phyloP scores from a whole-genome alignment of 116 monocot species.

The Zostera marina region DNA sequence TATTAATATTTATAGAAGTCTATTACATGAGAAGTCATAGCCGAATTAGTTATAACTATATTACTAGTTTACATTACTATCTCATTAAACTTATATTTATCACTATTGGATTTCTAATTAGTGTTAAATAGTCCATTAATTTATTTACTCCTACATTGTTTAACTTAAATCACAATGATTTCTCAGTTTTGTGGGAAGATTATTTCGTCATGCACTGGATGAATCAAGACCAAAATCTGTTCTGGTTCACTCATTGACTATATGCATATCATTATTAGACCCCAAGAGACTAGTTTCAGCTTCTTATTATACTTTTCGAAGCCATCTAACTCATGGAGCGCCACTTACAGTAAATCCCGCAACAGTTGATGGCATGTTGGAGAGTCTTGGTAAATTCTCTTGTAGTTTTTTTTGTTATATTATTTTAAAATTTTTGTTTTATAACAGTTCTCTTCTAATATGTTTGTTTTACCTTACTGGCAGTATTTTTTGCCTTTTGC shows the following conservation, averaged over 20 bases:
- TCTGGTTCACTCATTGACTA: conserved; percentile 75
- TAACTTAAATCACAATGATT: neutral
- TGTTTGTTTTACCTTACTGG: neutral
- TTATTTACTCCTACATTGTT: conserved; percentile 1
- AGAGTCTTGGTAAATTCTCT: conserved; percentile 39
- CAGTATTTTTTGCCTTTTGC: neutral
- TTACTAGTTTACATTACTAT: too few relatives aligned
- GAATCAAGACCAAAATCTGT: conserved; percentile 89
- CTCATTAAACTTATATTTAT: too few relatives aligned
- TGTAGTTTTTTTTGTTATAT: too few relatives aligned
- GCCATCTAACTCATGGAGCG: conserved; percentile 65
- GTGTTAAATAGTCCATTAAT: too few relatives aligned
- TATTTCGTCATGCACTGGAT: conserved; percentile 78
- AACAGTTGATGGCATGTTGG: conserved; percentile 78
- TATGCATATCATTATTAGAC: conserved; percentile 90
- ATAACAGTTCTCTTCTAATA: neutral
- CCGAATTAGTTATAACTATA: too few relatives aligned
- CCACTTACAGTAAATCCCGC: conserved; percentile 60
- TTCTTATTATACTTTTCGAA: conserved; percentile 60
- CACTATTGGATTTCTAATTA: too few relatives aligned
- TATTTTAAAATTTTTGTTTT: neutral
- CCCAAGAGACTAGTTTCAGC: conserved; percentile 62
- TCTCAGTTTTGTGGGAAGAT: conserved; percentile 66
- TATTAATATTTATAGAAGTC: too few relatives aligned
- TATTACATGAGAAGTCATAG: too few relatives aligned